phyloP scores from a whole-genome alignment of 192 early-diverging fungal genomes.

The Polychytrium aggregatum region DNA sequence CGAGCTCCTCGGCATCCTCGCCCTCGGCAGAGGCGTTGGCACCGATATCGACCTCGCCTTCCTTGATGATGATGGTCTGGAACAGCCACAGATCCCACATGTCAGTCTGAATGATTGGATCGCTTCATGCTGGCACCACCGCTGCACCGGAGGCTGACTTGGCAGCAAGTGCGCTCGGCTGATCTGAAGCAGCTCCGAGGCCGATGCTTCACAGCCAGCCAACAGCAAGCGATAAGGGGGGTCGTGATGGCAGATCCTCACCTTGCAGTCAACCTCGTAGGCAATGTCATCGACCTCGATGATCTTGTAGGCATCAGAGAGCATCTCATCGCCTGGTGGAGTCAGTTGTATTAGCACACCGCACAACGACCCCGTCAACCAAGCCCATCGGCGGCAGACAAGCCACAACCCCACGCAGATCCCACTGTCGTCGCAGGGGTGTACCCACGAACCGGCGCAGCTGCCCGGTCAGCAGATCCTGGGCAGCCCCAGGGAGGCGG shows the following conservation, averaged over 20 bases:
- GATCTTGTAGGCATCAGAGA: constrained; percentile 77
- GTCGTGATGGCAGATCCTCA: too few relatives aligned
- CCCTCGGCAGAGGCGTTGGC: constrained; percentile 85
- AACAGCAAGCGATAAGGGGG: too few relatives aligned
- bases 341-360: background rate
- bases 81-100: too few relatives aligned
- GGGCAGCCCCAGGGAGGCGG: background rate
- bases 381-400: background rate
- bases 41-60: constrained; percentile 75
- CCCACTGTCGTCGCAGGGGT: background rate
- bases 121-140: too few relatives aligned
- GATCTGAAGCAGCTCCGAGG: too few relatives aligned
- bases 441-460: background rate
- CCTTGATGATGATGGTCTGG: constrained; percentile 50
- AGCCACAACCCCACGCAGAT: background rate
- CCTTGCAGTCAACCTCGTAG: constrained; percentile 71
- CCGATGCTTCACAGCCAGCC: too few relatives aligned
- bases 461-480: background rate
- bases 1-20: constrained; percentile 46
- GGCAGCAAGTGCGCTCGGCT: too few relatives aligned
- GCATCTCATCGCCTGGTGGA: constrained; percentile 79
- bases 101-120: too few relatives aligned
- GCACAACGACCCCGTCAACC: background rate
- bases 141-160: too few relatives aligned
- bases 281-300: constrained; percentile 49